Evolutionary conservation across 148 eudicot species (phyloP).

Genomic region (Dysphania ambrosioides): DNA sequence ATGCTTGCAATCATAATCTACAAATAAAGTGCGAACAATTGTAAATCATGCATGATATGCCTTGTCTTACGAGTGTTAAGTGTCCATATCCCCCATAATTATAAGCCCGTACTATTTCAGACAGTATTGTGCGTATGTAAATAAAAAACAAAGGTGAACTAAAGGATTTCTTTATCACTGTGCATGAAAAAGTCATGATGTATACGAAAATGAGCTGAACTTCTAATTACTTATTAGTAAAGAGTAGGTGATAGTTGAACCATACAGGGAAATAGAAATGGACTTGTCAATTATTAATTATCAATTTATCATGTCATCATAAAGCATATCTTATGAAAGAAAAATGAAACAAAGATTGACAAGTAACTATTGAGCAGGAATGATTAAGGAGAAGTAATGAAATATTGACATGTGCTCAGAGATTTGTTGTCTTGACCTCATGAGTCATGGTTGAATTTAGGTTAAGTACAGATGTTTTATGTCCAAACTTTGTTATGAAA

Average conservation of each 20-base stretch:
- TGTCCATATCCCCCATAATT: not conserved
- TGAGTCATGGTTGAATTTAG: too few species aligned
- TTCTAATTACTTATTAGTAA: too few species aligned
- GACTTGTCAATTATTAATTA: too few species aligned
- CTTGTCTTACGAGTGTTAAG: not conserved
- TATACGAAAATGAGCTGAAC: too few species aligned
- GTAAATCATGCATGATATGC: not conserved
- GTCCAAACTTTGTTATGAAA: not conserved
- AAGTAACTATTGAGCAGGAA: not conserved
- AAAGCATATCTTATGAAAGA: not conserved
- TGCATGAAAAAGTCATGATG: not conserved
- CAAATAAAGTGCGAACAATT: not conserved
- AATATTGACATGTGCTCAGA: not conserved
- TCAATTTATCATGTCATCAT: not conserved
- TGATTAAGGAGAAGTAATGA: not conserved
- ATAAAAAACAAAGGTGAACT: not conserved
- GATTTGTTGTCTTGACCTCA: not conserved
- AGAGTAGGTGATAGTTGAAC: slow-evolving; percentile 6
- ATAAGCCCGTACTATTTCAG: not conserved
- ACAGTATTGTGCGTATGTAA: not conserved
- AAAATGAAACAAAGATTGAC: not conserved
- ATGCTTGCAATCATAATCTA: too few species aligned
- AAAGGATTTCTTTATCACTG: not conserved
- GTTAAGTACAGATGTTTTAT: too few species aligned
- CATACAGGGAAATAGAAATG: not conserved